phyloP scores from a whole-genome alignment of 768 basidiomycete genomes.

The Pleurotus eryngii region DNA sequence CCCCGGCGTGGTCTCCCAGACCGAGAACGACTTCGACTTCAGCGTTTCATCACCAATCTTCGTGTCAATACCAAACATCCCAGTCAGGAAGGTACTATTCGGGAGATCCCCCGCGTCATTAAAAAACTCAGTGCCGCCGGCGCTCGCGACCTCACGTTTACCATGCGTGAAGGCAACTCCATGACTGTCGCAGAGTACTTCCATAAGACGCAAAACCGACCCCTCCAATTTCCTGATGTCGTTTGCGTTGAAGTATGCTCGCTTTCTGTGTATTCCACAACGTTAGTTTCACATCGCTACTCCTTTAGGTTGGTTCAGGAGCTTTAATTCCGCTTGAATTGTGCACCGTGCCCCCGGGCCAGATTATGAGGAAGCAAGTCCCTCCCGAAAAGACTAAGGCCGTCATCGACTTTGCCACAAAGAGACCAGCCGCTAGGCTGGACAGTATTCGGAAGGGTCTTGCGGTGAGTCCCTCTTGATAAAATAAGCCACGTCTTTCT shows the following conservation, averaged over 20 bases:
- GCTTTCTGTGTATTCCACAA: not conserved
- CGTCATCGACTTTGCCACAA: conserved; percentile 66
- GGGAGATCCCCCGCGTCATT: conserved; percentile 51
- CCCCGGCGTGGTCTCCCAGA: conserved; percentile 47
- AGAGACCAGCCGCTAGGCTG: conserved; percentile 53
- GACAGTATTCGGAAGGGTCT: conserved; percentile 52
- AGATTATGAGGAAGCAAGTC: conserved; percentile 71
- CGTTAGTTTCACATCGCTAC: no score
- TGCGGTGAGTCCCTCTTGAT: conserved; percentile 30
- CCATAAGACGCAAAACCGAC: conserved; percentile 43
- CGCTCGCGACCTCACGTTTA: conserved; percentile 54
- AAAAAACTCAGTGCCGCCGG: conserved; percentile 55
- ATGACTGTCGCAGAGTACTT: conserved; percentile 66
- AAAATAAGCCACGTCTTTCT: not conserved
- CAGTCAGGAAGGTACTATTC: conserved; percentile 24
- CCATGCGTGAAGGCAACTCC: conserved; percentile 49
- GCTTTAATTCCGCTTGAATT: conserved; percentile 62
- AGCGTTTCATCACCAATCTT: conserved; percentile 53
- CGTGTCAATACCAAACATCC: conserved; percentile 42
- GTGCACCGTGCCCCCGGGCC: conserved; percentile 55
- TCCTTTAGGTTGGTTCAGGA: conserved; percentile 53
- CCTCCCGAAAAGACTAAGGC: conserved; percentile 62
- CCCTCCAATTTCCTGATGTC: conserved; percentile 57
- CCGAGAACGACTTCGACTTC: conserved; percentile 50
- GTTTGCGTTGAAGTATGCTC: conserved; percentile 63